Conservation (phyloP, 228 moss, liverwort and hornwort species). For the Sphagnum magellanicum region DNA sequence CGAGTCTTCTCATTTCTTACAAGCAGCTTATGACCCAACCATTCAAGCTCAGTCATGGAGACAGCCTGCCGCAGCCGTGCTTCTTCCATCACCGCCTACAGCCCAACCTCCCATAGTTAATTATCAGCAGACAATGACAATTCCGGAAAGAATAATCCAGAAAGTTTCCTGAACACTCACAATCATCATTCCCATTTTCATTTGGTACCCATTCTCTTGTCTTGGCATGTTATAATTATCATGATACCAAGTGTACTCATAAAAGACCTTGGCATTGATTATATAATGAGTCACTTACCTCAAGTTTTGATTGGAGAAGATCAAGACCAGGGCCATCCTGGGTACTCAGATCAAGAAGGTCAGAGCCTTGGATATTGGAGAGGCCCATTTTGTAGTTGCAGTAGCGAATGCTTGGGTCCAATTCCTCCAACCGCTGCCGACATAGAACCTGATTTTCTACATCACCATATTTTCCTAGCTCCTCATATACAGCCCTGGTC, state of each 20-base stretch:
- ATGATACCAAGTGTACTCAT: too few species aligned
- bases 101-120: not conserved
- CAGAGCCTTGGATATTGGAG: conserved; percentile 60
- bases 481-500: conserved; percentile 74
- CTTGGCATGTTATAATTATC: too few species aligned
- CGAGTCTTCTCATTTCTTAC: conserved; percentile 90
- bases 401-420: conserved; percentile 78
- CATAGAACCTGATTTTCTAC: conserved; percentile 89
- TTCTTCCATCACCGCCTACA: conserved; percentile 89
- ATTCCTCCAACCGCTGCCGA: conserved; percentile 87
- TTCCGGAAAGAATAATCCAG: too few species aligned
- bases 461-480: conserved; percentile 87
- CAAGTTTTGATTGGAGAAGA: conserved; percentile 86
- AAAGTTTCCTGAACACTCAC: too few species aligned
- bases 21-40: conserved; percentile 79
- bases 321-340: conserved; percentile 88
- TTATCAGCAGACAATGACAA: too few species aligned
- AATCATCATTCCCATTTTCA: too few species aligned
- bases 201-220: too few species aligned
- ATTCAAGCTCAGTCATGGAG: conserved; percentile 86
- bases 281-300: conserved; percentile 32
- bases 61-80: conserved; percentile 82
- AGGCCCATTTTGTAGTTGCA: conserved; percentile 83
- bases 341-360: conserved; percentile 76
- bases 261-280: too few species aligned